Evolutionary conservation across 345 rosid genomes (phyloP).

Genomic region (Raphanus raphanistrum): DNA sequence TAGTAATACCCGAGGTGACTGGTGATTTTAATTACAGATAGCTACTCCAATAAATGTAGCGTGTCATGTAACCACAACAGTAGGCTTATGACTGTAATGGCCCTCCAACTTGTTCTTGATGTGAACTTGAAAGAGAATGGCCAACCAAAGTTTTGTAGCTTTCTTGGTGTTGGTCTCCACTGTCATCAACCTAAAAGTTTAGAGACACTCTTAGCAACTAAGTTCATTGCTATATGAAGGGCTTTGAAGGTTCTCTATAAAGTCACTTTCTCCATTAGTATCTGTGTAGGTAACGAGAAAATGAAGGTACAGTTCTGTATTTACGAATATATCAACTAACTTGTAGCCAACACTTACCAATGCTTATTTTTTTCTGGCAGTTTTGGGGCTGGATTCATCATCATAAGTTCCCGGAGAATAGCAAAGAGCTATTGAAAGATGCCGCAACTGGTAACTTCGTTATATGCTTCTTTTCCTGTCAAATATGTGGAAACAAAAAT

Average conservation of each 20-base stretch:
- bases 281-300: constrained; percentile 42
- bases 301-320: constrained; percentile 66
- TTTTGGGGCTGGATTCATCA: constrained; percentile 79
- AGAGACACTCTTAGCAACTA: constrained; percentile 47
- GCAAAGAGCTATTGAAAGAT: constrained; percentile 60
- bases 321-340: constrained; percentile 21
- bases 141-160: constrained; percentile 74
- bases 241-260: constrained; percentile 40
- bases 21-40: constrained; percentile 30
- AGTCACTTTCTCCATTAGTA: constrained; percentile 38
- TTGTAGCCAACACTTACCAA: constrained; percentile 38
- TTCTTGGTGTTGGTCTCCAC: constrained; percentile 63
- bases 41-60: constrained; percentile 38
- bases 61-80: constrained; percentile 37
- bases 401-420: constrained; percentile 49
- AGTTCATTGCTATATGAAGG: constrained; percentile 36
- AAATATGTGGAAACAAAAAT: constrained; percentile 15
- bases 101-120: constrained; percentile 47
- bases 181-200: constrained; percentile 42
- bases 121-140: constrained; percentile 67
- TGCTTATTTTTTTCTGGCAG: constrained; percentile 54
- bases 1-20: constrained; percentile 23
- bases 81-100: constrained; percentile 39
- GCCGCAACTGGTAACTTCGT: constrained; percentile 55
- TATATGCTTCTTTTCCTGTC: constrained; percentile 20